Percentiles rank a stretch among this genome's conserved stretches.
Conservation (phyloP, 2,329 filamentous ascomycete species). For the Colletotrichum endophyticum region DNA sequence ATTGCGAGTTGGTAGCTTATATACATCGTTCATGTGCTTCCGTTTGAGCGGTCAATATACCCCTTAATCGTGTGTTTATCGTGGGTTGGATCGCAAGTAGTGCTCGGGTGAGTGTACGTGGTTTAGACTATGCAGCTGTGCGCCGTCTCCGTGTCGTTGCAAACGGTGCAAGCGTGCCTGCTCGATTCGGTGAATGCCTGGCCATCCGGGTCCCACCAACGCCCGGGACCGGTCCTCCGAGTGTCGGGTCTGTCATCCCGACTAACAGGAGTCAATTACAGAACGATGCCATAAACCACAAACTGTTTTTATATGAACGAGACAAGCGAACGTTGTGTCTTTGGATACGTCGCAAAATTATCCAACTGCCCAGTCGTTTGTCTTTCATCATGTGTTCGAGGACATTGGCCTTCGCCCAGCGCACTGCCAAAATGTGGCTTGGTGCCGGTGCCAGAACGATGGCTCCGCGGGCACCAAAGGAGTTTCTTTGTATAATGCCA, state of each 20-base stretch:
- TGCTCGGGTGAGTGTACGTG: neutral
- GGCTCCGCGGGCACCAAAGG: neutral
- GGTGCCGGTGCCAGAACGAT: neutral
- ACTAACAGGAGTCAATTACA: neutral
- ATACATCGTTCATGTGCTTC: neutral
- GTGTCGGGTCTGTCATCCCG: neutral
- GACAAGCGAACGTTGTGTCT: neutral
- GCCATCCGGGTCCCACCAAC: neutral
- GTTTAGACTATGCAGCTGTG: neutral
- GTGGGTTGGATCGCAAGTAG: neutral
- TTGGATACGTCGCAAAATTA: neutral
- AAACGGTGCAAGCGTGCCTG: neutral
- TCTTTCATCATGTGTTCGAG: neutral
- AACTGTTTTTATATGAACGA: accelerated
- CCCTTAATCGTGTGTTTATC: neutral
- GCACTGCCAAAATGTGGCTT: neutral
- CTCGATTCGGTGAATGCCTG: neutral
- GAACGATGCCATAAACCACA: neutral
- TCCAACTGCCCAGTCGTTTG: neutral
- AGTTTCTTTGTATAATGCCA: neutral
- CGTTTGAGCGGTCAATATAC: neutral
- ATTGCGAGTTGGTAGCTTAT: neutral
- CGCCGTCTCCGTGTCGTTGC: neutral
- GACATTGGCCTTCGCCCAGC: neutral
- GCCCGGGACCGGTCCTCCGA: neutral